phyloP scores from a whole-genome alignment of 345 rosid genomes.

The Camelina neglecta region DNA sequence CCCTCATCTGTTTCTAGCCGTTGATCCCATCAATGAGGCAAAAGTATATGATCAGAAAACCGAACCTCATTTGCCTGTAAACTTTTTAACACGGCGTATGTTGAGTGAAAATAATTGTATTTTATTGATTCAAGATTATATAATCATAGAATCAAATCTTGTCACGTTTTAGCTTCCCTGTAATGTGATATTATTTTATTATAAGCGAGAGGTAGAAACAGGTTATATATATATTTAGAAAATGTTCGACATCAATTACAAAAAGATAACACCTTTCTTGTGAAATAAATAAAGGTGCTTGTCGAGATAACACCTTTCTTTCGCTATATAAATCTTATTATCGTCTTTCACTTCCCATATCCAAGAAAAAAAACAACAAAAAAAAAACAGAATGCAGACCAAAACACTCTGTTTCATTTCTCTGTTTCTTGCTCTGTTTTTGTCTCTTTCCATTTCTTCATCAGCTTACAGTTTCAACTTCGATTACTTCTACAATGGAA shows the following conservation, averaged over 20 bases:
- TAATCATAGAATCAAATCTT: constrained; percentile 23
- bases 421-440: neutral
- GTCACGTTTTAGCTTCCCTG: constrained; percentile 28
- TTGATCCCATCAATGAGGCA: constrained; percentile 48
- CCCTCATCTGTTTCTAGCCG: constrained; percentile 75
- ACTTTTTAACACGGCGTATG: constrained; percentile 20
- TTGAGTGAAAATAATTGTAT: constrained; percentile 32
- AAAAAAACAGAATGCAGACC: constrained; percentile 10
- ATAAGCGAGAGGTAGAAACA: constrained; percentile 19
- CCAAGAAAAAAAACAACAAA: neutral
- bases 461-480: constrained; percentile 30
- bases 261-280: too few relatives aligned
- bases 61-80: constrained; percentile 25
- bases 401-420: constrained; percentile 14
- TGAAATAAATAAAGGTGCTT: neutral
- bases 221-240: neutral
- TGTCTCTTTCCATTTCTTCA: neutral
- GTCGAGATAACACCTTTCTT: neutral
- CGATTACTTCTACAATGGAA: constrained; percentile 30
- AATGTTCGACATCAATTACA: neutral
- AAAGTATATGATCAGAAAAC: constrained; percentile 24
- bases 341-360: neutral
- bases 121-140: constrained; percentile 34
- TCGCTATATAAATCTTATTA: neutral
- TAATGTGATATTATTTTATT: constrained; percentile 10